Base-by-base conservation (phyloP, 208 protist species). In the Trypanosoma conorhini region DNA sequence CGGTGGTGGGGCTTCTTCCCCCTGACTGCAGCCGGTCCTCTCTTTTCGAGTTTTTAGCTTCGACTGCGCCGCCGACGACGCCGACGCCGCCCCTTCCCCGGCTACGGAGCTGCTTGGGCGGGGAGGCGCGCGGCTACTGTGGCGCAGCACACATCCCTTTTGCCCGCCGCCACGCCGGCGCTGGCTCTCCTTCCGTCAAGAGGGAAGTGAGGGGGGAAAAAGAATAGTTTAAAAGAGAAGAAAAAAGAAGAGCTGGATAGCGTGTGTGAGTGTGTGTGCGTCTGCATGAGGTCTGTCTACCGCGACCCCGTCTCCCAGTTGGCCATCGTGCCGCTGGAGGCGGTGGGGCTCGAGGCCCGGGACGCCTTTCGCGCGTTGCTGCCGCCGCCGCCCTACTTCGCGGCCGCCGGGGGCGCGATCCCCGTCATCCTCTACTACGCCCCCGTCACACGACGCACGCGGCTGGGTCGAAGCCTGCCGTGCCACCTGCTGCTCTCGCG, bases 381-480 rank as follows among this genome's bases (percentile, higher is more conserved):
- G 19, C 19, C 26, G 4, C 51, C 26, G 21, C 51, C 17, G 31
- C 22, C 30, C 12, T n/a, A 26, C 26, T 40, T 17, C 33, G 19
- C 50, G 7, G 13, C 10, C 42, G 24, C 1, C 26, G 3, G 13
- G 9, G 51, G 51, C 10, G 31, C 46, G 10, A 28, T 63, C n/a
- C 69, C 58, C n/a, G 62, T 74, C 28, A 59, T 74, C 63, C 13
- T 67, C 0, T 74, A 57, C 31, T 67, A 68, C 40, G 35, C 69
- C 12, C 69, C 0, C 28, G 38, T 74, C 15, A 48, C 33, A 30
- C 24, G 40, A 55, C 38, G 56, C 42, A 68, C 62, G 8, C 38
- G 44, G 17, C 26, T 24, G 17, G 44, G 56, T 9, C 15, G 26
- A 48, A 30, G 42, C 26, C 30, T 62, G 15, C 38, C 54, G 13